phyloP scores from a whole-genome alignment of 257 asterid genomes.

The Fraxinus cuspidata region DNA sequence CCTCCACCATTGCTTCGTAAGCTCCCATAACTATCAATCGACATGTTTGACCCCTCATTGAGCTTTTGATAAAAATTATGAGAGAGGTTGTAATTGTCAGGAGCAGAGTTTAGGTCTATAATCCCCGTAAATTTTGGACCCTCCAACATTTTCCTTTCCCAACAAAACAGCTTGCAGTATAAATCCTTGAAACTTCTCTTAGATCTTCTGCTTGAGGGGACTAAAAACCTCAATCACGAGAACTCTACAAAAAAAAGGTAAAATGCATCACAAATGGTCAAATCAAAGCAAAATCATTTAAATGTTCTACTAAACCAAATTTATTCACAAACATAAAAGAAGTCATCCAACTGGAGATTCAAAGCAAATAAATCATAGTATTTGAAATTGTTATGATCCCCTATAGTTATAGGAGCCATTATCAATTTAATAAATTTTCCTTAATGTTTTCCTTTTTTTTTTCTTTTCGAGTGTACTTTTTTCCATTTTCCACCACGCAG shows the following conservation, averaged over 20 bases:
- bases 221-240: slow-evolving; percentile 31
- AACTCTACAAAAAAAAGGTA: slow-evolving; percentile 26
- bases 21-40: slow-evolving; percentile 83
- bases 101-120: slow-evolving; percentile 71
- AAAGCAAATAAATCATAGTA: slow-evolving; percentile 9
- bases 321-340: background rate
- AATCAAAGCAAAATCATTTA: background rate
- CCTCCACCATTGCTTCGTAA: slow-evolving; percentile 94
- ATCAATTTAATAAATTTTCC: background rate
- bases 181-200: slow-evolving; percentile 30
- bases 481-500: background rate
- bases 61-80: slow-evolving; percentile 86
- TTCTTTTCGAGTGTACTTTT: background rate
- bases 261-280: background rate
- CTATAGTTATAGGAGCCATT: background rate
- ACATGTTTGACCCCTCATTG: slow-evolving; percentile 87
- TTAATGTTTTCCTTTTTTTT: background rate
- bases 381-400: background rate
- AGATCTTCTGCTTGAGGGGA: slow-evolving; percentile 49
- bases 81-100: slow-evolving; percentile 68
- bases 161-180: slow-evolving; percentile 20
- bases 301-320: too few species aligned
- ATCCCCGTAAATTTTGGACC: slow-evolving; percentile 76
- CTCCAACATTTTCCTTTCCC: slow-evolving; percentile 67
- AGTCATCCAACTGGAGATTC: background rate